These are phyloP conservation scores for Mortierella sp. DNA, from an alignment of 371 early-diverging fungal genomes.

Conservation along the genomic window DNA sequence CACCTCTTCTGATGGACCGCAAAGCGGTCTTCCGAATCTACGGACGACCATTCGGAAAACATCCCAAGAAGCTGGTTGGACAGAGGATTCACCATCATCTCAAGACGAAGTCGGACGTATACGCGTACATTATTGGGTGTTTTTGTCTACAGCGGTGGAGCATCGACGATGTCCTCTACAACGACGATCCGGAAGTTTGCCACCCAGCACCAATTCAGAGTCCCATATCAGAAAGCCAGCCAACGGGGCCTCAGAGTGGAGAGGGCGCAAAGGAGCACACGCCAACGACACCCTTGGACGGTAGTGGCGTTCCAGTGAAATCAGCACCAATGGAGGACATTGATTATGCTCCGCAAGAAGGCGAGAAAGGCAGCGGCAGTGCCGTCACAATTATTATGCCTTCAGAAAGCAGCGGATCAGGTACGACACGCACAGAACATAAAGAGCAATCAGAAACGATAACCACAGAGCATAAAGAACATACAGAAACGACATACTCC, in stretches of 20 bases:
- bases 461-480: not conserved
- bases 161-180: slow-evolving; percentile 34
- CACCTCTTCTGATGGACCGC: slow-evolving; percentile 37
- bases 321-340: slow-evolving; percentile 15
- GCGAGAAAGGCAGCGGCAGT: slow-evolving; percentile 1
- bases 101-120: slow-evolving; percentile 25
- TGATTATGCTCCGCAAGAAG: not conserved
- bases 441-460: not conserved
- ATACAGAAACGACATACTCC: not conserved
- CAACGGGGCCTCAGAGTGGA: not conserved
- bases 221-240: not conserved
- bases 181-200: not conserved
- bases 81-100: slow-evolving; percentile 41
- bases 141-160: slow-evolving; percentile 28
- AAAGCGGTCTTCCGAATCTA: slow-evolving; percentile 48
- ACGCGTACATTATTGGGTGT: slow-evolving; percentile 20
- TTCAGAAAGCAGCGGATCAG: not conserved
- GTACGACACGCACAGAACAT: not conserved
- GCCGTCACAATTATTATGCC: not conserved
- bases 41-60: slow-evolving; percentile 52
- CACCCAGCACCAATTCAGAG: not conserved
- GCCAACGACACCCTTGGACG: slow-evolving; percentile 1
- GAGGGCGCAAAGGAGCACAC: slow-evolving; percentile 3
- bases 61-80: slow-evolving; percentile 40
- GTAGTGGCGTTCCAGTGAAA: slow-evolving; percentile 6